Conservation (phyloP, 495 filamentous ascomycete genomes). For the Pseudevernia furfuracea region DNA sequence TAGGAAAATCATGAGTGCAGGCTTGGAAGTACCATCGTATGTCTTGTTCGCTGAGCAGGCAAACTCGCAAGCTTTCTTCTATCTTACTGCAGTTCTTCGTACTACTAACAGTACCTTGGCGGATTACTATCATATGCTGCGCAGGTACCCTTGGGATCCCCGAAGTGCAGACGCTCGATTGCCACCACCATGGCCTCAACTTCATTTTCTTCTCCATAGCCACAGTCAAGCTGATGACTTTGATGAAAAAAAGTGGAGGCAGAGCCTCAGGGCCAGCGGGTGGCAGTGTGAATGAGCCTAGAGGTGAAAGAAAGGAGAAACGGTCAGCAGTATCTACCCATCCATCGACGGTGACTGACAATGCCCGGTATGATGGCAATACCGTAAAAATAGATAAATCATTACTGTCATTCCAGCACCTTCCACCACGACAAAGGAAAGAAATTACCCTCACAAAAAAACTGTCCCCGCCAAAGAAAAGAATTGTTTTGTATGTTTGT, state of each 20-base stretch:
- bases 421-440: background rate
- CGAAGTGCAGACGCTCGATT: no score
- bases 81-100: no score
- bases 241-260: conserved; percentile 3
- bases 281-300: background rate
- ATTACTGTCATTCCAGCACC: background rate
- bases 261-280: background rate
- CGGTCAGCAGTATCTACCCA: conserved; percentile 11
- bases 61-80: no score
- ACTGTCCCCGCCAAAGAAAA: background rate
- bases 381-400: background rate
- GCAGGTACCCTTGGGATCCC: no score
- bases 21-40: no score
- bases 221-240: conserved; percentile 6
- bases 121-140: no score
- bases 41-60: no score
- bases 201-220: conserved; percentile 9
- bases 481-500: conserved; percentile 14
- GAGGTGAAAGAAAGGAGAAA: background rate
- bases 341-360: background rate
- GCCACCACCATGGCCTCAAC: no score
- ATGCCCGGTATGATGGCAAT: background rate
- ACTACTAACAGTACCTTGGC: no score
- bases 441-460: background rate
- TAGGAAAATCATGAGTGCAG: no score